Evolutionary conservation across 2,329 filamentous ascomycete genomes (phyloP).

Genomic region (Xylaria sp.): DNA sequence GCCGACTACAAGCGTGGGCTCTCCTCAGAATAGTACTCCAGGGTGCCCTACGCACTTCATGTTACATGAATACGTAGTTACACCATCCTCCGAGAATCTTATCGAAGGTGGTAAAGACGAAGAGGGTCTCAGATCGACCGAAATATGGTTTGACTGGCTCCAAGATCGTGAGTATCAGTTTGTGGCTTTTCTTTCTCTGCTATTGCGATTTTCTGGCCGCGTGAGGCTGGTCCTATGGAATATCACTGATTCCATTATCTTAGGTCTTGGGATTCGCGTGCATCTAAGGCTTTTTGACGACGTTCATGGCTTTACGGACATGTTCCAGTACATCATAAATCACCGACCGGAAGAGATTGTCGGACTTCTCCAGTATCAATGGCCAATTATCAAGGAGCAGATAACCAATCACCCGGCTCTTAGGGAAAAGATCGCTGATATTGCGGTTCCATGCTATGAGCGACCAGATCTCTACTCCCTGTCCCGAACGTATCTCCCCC

Average conservation of each 20-base stretch:
- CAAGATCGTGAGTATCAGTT: constrained; percentile 7
- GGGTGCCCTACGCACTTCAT: constrained; percentile 18
- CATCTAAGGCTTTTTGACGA: constrained; percentile 22
- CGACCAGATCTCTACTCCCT: constrained; percentile 3
- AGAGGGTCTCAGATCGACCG: background rate
- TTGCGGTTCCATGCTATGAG: background rate
- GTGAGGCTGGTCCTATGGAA: background rate
- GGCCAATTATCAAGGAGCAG: constrained; percentile 2
- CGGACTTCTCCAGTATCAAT: constrained; percentile 12
- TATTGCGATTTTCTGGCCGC: background rate
- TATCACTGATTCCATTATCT: background rate
- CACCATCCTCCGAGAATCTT: background rate
- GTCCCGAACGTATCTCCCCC: constrained; percentile 13
- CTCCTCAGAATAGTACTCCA: constrained; percentile 15
- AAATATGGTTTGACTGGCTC: constrained; percentile 37
- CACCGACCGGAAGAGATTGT: constrained; percentile 10
- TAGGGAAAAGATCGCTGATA: constrained; percentile 9
- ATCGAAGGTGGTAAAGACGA: background rate
- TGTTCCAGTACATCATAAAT: constrained; percentile 12
- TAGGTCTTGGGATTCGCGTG: constrained; percentile 4
- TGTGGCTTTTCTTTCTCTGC: background rate
- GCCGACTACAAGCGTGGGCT: constrained; percentile 4
- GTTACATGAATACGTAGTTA: background rate
- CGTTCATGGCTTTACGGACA: constrained; percentile 6
- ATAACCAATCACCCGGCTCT: background rate